Evolutionary conservation across 306 rosid species (phyloP).

Genomic region (Casuarina glauca): DNA sequence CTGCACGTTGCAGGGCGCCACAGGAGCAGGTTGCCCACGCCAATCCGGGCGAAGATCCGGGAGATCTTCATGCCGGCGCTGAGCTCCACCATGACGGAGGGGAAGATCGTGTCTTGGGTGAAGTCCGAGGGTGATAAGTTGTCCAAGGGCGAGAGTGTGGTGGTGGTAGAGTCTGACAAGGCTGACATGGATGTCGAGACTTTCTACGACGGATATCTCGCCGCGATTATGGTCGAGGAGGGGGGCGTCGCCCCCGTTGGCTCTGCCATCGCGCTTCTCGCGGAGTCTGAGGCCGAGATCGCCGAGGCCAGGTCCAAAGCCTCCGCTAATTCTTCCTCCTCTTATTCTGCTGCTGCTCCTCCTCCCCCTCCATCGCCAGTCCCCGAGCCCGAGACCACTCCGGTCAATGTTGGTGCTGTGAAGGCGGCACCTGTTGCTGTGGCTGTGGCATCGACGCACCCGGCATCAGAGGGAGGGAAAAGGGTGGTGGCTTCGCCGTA

Average conservation of each 20-base stretch:
- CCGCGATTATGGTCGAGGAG: constrained; percentile 92
- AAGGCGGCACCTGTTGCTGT: constrained; percentile 23
- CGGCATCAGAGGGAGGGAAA: constrained; percentile 93
- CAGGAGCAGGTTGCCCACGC: constrained; percentile 22
- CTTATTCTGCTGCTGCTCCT: constrained; percentile 24
- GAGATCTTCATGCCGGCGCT: constrained; percentile 99
- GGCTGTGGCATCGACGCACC: constrained; percentile 57
- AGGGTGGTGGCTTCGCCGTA: constrained; percentile 89
- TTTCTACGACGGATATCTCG: constrained; percentile 90
- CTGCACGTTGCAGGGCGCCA: constrained; percentile 19
- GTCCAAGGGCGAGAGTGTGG: constrained; percentile 94
- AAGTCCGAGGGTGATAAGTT: constrained; percentile 94
- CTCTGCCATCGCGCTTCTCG: constrained; percentile 84
- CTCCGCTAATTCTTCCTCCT: constrained; percentile 25
- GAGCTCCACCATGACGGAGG: constrained; percentile 98
- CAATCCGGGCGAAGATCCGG: constrained; percentile 79
- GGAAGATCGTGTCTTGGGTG: constrained; percentile 93
- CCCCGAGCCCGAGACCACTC: constrained; percentile 32
- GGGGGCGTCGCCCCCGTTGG: constrained; percentile 88
- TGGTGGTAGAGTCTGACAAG: constrained; percentile 96
- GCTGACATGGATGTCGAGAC: constrained; percentile 99
- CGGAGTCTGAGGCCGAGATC: constrained; percentile 84
- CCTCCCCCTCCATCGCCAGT: constrained; percentile 5
- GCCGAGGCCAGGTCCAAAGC: constrained; percentile 70
- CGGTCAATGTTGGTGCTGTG: constrained; percentile 31